A percentile compares a stretch with the other conserved stretches of the same genome.
Conservation (phyloP, 78 protist species). For the Cavenderia fasciculata region DNA sequence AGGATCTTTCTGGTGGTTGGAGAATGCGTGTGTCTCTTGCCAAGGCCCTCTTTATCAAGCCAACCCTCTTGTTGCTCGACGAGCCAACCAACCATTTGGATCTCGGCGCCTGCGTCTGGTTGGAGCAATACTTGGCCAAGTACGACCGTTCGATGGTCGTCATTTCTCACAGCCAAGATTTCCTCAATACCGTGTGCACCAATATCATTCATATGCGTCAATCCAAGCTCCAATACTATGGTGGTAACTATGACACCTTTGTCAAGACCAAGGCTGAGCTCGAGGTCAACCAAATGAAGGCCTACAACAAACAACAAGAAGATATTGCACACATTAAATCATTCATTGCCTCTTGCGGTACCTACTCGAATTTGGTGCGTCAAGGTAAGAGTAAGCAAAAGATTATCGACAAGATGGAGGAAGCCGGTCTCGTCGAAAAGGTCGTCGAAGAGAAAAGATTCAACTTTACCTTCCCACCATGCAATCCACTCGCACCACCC, state of each 20-base stretch:
- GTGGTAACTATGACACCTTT: constrained; percentile 87
- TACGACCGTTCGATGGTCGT: constrained; percentile 85
- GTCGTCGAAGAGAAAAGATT: constrained; percentile 75
- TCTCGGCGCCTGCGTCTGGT: constrained; percentile 93
- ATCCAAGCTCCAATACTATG: constrained; percentile 80
- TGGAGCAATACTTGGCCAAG: constrained; percentile 88
- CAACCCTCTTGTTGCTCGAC: constrained; percentile 89
- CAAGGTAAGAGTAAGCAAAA: constrained; percentile 75
- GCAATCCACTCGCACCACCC: constrained; percentile 91
- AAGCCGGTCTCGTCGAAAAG: constrained; percentile 89
- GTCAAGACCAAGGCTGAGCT: constrained; percentile 84
- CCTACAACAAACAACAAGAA: constrained; percentile 92
- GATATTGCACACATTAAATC: constrained; percentile 94
- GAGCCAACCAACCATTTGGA: constrained; percentile 96
- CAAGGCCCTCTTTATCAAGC: constrained; percentile 85
- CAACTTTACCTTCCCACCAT: constrained; percentile 87
- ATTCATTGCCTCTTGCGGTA: constrained; percentile 86
- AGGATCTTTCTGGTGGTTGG: constrained; percentile 93
- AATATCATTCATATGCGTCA: constrained; percentile 88
- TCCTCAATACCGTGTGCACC: constrained; percentile 92
- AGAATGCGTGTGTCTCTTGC: constrained; percentile 94
- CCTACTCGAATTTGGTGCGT: constrained; percentile 83
- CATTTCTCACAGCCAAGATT: constrained; percentile 92
- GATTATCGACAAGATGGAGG: constrained; percentile 89
- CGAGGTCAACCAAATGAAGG: constrained; percentile 86